Evolutionary conservation across 208 protist species (phyloP).

Genomic region (Leishmania braziliensis): DNA sequence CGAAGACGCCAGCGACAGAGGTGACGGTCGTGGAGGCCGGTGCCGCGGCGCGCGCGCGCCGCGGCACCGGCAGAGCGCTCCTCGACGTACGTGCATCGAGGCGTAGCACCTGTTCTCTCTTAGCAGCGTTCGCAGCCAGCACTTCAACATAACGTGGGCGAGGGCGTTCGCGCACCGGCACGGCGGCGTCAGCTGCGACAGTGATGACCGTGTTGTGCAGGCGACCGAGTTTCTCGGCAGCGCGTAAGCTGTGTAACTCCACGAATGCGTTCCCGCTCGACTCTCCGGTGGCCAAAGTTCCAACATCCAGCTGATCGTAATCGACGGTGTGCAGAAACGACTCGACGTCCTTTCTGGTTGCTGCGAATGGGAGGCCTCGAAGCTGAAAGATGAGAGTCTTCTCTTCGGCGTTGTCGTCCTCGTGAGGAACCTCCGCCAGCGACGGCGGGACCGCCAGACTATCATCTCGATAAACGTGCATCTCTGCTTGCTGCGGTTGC

Average conservation of each 20-base stretch:
- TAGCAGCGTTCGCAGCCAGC: neutral
- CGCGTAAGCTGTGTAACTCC: constrained; percentile 35
- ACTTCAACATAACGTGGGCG: constrained; percentile 24
- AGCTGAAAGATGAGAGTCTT: constrained; percentile 52
- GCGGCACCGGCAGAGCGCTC: neutral
- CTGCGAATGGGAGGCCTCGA: constrained; percentile 67
- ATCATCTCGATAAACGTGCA: neutral
- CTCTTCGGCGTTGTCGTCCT: neutral
- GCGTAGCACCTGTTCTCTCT: constrained; percentile 1
- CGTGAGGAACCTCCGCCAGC: neutral
- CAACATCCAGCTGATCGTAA: constrained; percentile 47
- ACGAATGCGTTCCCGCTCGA: constrained; percentile 76
- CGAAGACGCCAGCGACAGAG: neutral
- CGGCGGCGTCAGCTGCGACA: neutral
- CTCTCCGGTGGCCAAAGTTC: constrained; percentile 38
- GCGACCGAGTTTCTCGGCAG: neutral
- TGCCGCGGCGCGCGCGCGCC: neutral
- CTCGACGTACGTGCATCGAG: neutral
- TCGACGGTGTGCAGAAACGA: constrained; percentile 45
- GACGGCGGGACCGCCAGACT: neutral
- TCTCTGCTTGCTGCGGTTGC: neutral
- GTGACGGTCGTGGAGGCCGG: neutral
- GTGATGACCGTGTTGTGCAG: constrained; percentile 12
- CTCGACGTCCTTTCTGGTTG: constrained; percentile 55
- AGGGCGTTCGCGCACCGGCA: neutral